A percentile compares a stretch with the other conserved stretches of the same genome.
Evolutionary conservation across 805 yeast species (phyloP).

Genomic region (Barnettozyma pratensis): DNA sequence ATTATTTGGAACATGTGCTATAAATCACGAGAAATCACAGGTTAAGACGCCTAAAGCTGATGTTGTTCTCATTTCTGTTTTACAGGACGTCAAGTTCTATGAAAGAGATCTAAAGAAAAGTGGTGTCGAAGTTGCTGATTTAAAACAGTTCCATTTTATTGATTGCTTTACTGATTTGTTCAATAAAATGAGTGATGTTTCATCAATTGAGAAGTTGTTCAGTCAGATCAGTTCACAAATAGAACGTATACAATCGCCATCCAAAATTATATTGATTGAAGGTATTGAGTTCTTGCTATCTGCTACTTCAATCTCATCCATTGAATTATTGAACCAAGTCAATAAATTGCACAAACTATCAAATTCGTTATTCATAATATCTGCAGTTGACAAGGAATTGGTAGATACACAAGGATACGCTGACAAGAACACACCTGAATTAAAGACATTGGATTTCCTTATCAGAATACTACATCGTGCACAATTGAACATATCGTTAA

Average conservation of each 20-base stretch:
- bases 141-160: slow-evolving; percentile 31
- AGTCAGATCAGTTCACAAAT: slow-evolving; percentile 9
- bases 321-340: slow-evolving; percentile 31
- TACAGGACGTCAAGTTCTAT: slow-evolving; percentile 28
- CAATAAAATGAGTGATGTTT: slow-evolving; percentile 26
- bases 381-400: slow-evolving; percentile 37
- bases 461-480: slow-evolving; percentile 46
- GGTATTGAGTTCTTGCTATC: slow-evolving; percentile 42
- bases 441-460: slow-evolving; percentile 42
- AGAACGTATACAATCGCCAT: background rate
- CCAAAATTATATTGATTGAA: slow-evolving; percentile 37
- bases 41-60: slow-evolving; percentile 13
- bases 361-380: slow-evolving; percentile 32
- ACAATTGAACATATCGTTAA: slow-evolving; percentile 46
- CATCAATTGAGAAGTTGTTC: slow-evolving; percentile 12
- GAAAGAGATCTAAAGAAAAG: slow-evolving; percentile 32
- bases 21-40: slow-evolving; percentile 16
- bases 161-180: slow-evolving; percentile 47
- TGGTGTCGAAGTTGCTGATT: slow-evolving; percentile 32
- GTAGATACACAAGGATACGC: slow-evolving; percentile 24
- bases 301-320: slow-evolving; percentile 34
- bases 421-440: slow-evolving; percentile 30
- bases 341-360: slow-evolving; percentile 30
- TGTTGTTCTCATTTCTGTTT: slow-evolving; percentile 32
- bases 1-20: slow-evolving; percentile 21